Conservation (phyloP, 2,329 filamentous ascomycete genomes). For the Plenodomus lindquistii region DNA sequence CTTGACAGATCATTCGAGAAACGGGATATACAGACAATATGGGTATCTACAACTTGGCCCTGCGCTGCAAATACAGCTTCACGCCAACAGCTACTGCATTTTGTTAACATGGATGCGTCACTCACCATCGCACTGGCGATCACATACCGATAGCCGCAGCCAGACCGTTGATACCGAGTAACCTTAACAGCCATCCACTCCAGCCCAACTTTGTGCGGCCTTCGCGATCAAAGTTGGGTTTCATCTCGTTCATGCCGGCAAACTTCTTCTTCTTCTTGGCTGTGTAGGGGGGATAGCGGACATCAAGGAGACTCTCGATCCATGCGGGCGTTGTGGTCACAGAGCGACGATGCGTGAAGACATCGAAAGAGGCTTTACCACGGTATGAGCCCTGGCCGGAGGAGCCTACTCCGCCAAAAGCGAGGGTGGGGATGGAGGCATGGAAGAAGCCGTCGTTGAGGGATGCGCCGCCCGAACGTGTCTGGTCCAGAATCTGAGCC, state of each 20-base stretch:
- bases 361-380: slow-evolving; percentile 73
- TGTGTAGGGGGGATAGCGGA: slow-evolving; percentile 67
- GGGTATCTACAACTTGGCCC: slow-evolving; percentile 26
- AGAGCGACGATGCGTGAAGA: slow-evolving; percentile 65
- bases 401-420: slow-evolving; percentile 83
- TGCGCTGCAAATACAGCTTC: slow-evolving; percentile 33
- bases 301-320: slow-evolving; percentile 68
- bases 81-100: slow-evolving; percentile 31
- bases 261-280: slow-evolving; percentile 59
- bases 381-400: slow-evolving; percentile 78
- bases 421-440: slow-evolving; percentile 68
- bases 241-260: slow-evolving; percentile 54
- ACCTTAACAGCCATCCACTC: slow-evolving; percentile 37
- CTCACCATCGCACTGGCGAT: background rate
- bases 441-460: slow-evolving; percentile 69
- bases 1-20: background rate
- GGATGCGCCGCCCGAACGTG: slow-evolving; percentile 56
- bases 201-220: slow-evolving; percentile 46
- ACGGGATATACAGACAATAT: background rate
- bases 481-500: slow-evolving; percentile 60
- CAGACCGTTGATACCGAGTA: slow-evolving; percentile 36
- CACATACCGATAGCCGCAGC: slow-evolving; percentile 40
- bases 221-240: slow-evolving; percentile 64
- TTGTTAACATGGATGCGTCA: slow-evolving; percentile 19
- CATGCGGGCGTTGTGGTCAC: slow-evolving; percentile 67